Evolutionary conservation across 225 moss, liverwort and hornwort genomes (phyloP).

Genomic region (Ulota crispa): DNA sequence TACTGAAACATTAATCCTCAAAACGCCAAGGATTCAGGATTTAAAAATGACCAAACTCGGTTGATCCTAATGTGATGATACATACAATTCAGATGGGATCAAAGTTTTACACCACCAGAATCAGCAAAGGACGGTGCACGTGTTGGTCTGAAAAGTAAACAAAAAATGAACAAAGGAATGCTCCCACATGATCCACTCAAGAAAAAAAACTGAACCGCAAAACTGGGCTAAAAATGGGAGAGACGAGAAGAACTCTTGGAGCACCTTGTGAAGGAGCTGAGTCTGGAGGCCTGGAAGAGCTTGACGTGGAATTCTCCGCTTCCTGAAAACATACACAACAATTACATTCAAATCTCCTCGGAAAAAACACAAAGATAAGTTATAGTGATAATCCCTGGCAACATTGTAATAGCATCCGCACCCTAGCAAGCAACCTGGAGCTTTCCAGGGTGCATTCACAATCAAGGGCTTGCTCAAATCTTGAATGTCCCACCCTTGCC

Average conservation of each 20-base stretch:
- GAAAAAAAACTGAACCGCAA: neutral
- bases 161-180: neutral
- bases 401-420: too few relatives aligned
- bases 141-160: neutral
- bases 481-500: too few relatives aligned
- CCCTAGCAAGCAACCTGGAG: too few relatives aligned
- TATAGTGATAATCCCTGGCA: neutral
- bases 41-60: neutral
- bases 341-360: slow-evolving; percentile 8
- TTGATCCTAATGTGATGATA: neutral
- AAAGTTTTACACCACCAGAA: neutral
- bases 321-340: slow-evolving; percentile 33
- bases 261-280: slow-evolving; percentile 33
- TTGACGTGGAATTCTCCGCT: slow-evolving; percentile 27
- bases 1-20: neutral
- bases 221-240: neutral
- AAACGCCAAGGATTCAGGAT: neutral
- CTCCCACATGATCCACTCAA: neutral
- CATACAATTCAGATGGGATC: neutral
- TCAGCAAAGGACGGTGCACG: neutral
- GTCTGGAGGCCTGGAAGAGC: slow-evolving; percentile 21
- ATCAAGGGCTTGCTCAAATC: too few relatives aligned
- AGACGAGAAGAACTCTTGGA: neutral
- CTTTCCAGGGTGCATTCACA: too few relatives aligned
- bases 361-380: neutral